These are phyloP conservation scores for Ophiocordyceps camponoti-leonardi DNA, from an alignment of 2,329 filamentous ascomycete genomes.

Conservation along the genomic window DNA sequence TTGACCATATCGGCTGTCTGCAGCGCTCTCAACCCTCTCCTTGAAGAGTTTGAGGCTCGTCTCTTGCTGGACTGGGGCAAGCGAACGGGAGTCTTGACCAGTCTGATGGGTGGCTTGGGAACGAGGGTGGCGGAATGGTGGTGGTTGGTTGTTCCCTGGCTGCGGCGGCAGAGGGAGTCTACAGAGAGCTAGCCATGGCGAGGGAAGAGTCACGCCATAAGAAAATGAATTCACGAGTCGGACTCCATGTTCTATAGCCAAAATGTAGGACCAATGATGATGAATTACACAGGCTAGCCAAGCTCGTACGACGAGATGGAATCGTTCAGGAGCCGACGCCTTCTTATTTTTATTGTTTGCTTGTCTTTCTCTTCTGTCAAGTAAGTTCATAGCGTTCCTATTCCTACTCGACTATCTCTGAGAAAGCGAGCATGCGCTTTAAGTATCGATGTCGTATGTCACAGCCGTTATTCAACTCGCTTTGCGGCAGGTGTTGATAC, in stretches of 20 bases:
- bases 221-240: neutral
- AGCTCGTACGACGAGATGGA: too few relatives aligned
- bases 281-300: too few relatives aligned
- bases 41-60: constrained; percentile 47
- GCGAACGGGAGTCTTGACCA: constrained; percentile 30
- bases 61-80: constrained; percentile 42
- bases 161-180: constrained; percentile 1
- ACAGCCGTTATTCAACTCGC: neutral
- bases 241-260: too few relatives aligned
- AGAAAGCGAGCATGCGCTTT: too few relatives aligned
- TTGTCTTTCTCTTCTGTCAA: too few relatives aligned
- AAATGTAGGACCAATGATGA: too few relatives aligned
- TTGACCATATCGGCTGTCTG: constrained; percentile 34
- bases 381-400: too few relatives aligned
- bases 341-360: too few relatives aligned
- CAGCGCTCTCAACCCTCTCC: constrained; percentile 34
- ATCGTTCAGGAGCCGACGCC: too few relatives aligned
- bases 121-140: constrained; percentile 45
- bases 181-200: neutral
- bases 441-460: neutral
- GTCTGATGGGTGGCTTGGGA: constrained; percentile 20
- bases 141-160: constrained; percentile 37
- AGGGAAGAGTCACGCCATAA: neutral
- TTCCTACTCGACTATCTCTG: too few relatives aligned
- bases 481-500: neutral